These are phyloP conservation scores for Russula earlei DNA, from an alignment of 768 basidiomycete species.

Conservation along the genomic window DNA sequence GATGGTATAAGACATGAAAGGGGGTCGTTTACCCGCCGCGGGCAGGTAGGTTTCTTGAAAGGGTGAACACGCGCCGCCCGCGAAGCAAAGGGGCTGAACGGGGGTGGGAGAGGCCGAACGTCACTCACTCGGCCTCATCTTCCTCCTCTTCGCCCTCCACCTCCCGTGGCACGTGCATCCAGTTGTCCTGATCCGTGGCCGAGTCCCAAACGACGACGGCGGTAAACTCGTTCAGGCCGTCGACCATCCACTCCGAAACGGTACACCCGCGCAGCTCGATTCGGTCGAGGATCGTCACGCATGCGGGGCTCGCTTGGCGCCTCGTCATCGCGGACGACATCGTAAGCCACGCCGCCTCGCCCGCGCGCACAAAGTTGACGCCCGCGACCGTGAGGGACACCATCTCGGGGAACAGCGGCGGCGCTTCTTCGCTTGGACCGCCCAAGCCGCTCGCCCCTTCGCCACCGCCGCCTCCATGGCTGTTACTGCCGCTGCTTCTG, in stretches of 20 bases:
- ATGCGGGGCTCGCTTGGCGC: conserved; percentile 9
- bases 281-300: conserved; percentile 14
- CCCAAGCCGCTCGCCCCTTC: background rate
- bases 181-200: conserved; percentile 8
- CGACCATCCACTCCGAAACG: conserved; percentile 5
- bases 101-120: background rate
- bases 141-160: background rate
- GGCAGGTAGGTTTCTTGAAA: too few species aligned
- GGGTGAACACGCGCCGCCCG: too few species aligned
- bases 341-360: background rate
- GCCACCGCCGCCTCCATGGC: background rate
- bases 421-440: background rate
- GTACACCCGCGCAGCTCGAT: conserved; percentile 13
- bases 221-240: conserved; percentile 5
- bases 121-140: background rate
- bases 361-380: conserved; percentile 8
- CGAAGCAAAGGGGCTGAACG: too few species aligned
- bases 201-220: conserved; percentile 16
- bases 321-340: background rate
- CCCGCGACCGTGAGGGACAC: conserved; percentile 8
- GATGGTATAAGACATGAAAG: too few species aligned
- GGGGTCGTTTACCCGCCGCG: too few species aligned
- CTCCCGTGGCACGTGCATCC: conserved; percentile 11
- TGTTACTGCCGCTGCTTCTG: background rate
- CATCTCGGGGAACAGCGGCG: conserved; percentile 1